A percentile compares a stretch with the other conserved stretches of the same genome.
These are phyloP conservation scores for Fistulinella cinereoalba DNA, from an alignment of 1,284 basidiomycete species.

Conservation along the genomic window DNA sequence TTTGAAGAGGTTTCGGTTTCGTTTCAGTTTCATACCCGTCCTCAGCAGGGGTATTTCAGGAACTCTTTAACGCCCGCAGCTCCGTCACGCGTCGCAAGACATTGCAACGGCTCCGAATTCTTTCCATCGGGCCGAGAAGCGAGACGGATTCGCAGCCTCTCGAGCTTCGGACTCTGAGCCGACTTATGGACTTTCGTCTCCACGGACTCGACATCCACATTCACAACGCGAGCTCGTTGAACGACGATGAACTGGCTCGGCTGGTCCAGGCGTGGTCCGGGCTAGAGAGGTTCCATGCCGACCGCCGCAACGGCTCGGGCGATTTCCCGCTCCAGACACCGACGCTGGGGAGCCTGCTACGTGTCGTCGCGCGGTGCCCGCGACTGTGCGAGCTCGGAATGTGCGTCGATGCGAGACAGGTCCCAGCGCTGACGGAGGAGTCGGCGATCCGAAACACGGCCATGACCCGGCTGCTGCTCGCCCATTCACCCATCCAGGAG, in stretches of 20 bases:
- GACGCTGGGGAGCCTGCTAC: constrained; percentile 14
- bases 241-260: constrained; percentile 12
- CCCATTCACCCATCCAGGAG: constrained; percentile 3
- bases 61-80: constrained; percentile 7
- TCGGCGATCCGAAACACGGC: constrained; percentile 1
- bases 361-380: constrained; percentile 13
- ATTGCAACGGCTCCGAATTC: constrained; percentile 2
- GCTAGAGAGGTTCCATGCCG: constrained; percentile 7
- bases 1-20: constrained; percentile 5
- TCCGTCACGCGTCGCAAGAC: constrained; percentile 5
- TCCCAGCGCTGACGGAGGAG: constrained; percentile 8
- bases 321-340: background rate
- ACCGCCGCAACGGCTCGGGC: background rate
- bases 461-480: constrained; percentile 3
- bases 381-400: constrained; percentile 5
- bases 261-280: constrained; percentile 15
- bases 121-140: background rate
- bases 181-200: constrained; percentile 6
- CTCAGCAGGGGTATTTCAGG: background rate
- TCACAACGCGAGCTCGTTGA: constrained; percentile 3
- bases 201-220: background rate
- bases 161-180: constrained; percentile 1
- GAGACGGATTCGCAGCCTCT: background rate
- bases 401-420: constrained; percentile 3
- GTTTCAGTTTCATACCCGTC: background rate